Evolutionary conservation across 2,329 filamentous ascomycete species (phyloP), one percentile per base, ranked within the genome.

Genomic region (Cercospora zeina): DNA sequence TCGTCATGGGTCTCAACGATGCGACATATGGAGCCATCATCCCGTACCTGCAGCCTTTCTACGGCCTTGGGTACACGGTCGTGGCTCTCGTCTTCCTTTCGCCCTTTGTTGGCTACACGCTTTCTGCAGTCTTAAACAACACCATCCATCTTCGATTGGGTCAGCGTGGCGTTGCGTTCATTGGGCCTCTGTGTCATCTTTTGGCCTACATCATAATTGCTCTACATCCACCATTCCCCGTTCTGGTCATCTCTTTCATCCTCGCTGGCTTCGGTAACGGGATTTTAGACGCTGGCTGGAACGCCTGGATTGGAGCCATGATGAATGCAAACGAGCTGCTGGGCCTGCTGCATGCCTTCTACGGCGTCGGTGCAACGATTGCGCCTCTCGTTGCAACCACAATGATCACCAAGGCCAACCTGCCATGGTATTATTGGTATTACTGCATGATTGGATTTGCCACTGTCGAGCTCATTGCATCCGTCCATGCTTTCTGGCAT

Each of bases 401-500:
- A 4, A 86, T 93, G 83, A 84, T 93, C 36, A 86, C 87, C 0
- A 85, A 85, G 66, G 85, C 77, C 0, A 67, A 77, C 3, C 71
- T 88, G 55, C 78, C 79, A 0, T 95, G 90, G 90, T 91, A 87
- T 69, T 79, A 79, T 10, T 93, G 89, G 74, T 93, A 90, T 75
- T 91, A 91, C 71, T 76, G 91, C 60, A 89, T 92, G 86, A 85
- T 89, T 70, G 85, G 77, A 10, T 73, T 84, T 53, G 81, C 85
- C 0, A 78, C 74, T 1, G 65, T 88, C 27, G 87, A 90, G 70
- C 73, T 88, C 6, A 58, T 77, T 3, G 76, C 81, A 2, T 82
- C 81, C 0, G 71, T 78, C 1, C 68, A 76, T 19, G 81, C 85
- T 1, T 93, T 93, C 74, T 89, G 88, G 87, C 71, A 67, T 4